Evolutionary conservation across 176 grass and related monocot species (phyloP), one percentile per base, ranked within the genome.

Genomic region (Phyllostachys edulis): DNA sequence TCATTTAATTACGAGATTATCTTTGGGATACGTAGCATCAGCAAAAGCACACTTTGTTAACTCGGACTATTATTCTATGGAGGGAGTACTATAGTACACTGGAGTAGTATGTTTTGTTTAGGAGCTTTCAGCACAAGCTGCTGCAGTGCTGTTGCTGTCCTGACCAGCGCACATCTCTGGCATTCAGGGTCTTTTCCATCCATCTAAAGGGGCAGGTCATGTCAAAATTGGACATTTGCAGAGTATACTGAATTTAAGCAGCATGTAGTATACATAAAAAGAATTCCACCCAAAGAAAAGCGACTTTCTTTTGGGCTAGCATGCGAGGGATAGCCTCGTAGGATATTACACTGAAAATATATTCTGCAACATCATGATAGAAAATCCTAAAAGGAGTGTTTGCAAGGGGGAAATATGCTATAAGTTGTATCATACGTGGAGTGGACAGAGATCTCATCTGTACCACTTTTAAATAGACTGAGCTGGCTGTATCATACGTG

Each of bases 131-230:
- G 38, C 38, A 36, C 24, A 73, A 49, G 55, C 17, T 0, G 18
- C 54, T 17, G 37, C 18, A 29, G 32, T 72, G 26, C 23, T 60
- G 55, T 15, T 59, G 62, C 49, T 29, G 66, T 46, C 17, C 73
- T 46, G 73, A 67, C 62, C 38, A 63, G 18, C 36, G 39, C 62
- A 42, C 75, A 17, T 56, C 75, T 56, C 26, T 61, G 39, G 24
- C 64, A 71, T 63, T 46, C 63, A 69, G 51, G 39, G 75, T 85
- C 74, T 70, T 85, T 70, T 69, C 52, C 24, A 15, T 6, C 80
- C 54, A 63, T 85, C 84, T 79, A 77, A 84, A 69, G 72, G 84
- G 55, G 42, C 65, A 50, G 65, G 84, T 79, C 84, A 86, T 50
- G 75, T 86, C 84, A 71, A 49, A 79, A 63, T 71, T 63, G 15